Evolutionary conservation across 257 asterid genomes (phyloP).

Genomic region (Parsonsia alboflavescens): DNA sequence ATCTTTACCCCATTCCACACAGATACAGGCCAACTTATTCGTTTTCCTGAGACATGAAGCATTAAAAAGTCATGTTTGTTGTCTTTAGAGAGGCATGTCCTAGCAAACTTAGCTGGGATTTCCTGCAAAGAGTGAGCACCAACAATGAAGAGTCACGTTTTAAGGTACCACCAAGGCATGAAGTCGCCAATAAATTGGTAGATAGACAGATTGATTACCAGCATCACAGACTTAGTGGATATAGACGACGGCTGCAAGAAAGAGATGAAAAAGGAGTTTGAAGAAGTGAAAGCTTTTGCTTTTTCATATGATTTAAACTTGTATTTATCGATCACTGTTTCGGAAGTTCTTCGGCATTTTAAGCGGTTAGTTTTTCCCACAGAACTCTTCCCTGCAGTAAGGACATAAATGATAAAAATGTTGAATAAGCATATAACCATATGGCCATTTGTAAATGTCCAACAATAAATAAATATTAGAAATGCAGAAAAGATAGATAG

Average conservation of each 20-base stretch:
- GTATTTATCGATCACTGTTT: neutral
- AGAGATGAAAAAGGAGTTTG: conserved; percentile 16
- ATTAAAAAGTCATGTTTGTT: neutral
- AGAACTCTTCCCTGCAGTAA: neutral
- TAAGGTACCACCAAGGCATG: no score
- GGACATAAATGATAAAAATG: neutral
- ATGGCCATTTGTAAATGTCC: neutral
- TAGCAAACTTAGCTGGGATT: neutral
- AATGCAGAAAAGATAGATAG: neutral
- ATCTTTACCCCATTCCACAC: neutral
- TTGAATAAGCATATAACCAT: neutral
- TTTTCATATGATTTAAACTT: conserved; percentile 11
- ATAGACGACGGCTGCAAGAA: conserved; percentile 25
- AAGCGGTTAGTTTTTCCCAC: neutral
- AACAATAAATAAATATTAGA: neutral
- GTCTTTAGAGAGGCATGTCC: neutral
- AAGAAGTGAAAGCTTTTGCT: conserved; percentile 15
- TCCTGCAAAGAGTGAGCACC: neutral
- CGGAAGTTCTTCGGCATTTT: no score
- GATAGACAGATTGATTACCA: conserved; percentile 10
- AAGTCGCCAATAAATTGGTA: neutral
- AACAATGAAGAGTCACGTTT: neutral
- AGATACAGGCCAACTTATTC: conserved; percentile 3
- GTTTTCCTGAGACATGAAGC: conserved; percentile 1
- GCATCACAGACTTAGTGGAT: neutral